Evolutionary conservation across 768 basidiomycete species (phyloP).

Genomic region (Leccinum pellstonianum): DNA sequence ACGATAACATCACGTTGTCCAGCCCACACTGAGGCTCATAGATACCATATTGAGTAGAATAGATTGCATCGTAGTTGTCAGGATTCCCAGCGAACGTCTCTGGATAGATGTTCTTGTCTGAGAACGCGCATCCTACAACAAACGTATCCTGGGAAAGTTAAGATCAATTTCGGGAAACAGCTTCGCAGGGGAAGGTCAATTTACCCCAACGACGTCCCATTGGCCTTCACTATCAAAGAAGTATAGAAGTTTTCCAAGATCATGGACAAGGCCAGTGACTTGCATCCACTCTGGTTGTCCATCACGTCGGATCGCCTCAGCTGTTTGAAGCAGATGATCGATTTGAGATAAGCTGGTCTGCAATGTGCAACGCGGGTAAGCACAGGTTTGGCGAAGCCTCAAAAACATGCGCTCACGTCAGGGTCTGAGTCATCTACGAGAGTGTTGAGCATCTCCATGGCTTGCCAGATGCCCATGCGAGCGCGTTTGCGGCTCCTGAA

Average conservation of each 20-base stretch:
- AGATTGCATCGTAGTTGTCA: conserved; percentile 61
- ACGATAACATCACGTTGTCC: conserved; percentile 84
- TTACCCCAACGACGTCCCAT: conserved; percentile 92
- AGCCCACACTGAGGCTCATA: conserved; percentile 79
- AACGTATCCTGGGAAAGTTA: conserved; percentile 54
- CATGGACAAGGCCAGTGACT: conserved; percentile 82
- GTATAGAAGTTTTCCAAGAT: conserved; percentile 84
- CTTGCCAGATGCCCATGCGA: conserved; percentile 84
- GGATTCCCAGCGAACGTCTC: conserved; percentile 77
- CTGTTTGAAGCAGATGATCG: conserved; percentile 87
- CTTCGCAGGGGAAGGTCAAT: conserved; percentile 18
- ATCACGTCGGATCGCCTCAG: conserved; percentile 84
- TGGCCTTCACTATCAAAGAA: conserved; percentile 86
- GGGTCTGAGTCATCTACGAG: conserved; percentile 91
- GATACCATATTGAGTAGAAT: conserved; percentile 70
- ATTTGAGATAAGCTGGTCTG: conserved; percentile 82
- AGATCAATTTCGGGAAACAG: conserved; percentile 1
- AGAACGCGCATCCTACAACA: conserved; percentile 84
- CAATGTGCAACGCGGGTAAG: conserved; percentile 11
- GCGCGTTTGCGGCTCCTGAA: conserved; percentile 67
- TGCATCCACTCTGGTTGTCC: conserved; percentile 95
- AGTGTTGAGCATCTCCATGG: conserved; percentile 84
- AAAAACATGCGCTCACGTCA: conserved; percentile 47
- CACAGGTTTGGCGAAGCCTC: background rate
- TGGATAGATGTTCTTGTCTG: conserved; percentile 79